Base-by-base conservation (phyloP, 768 basidiomycete genomes). In the Leccinum uliginosum region DNA sequence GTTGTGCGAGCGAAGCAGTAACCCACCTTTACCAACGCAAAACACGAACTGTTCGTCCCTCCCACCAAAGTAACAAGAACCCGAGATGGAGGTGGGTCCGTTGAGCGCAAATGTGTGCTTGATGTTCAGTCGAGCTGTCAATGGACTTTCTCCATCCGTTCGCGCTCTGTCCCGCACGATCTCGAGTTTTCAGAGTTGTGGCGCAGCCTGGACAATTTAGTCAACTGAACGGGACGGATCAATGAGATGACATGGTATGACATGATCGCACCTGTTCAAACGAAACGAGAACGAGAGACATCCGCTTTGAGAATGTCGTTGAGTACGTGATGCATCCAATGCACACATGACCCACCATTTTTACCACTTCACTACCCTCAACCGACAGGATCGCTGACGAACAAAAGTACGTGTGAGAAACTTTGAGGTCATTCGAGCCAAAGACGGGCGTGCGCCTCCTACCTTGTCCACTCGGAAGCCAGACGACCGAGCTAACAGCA, bases 51-150 rank as follows among this genome's bases (percentile, higher is more conserved):
- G 87, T 61, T 90, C 86, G 56, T 87, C 83, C 56, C 76, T 81
- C n/a, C 90, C 91, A 26, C 88, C 89, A 59, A 92, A 90, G 68
- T 90, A 88, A 59, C 87, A 88, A 6, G 85, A 83, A 0, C 91
- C 91, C 0, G 87, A 85, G 63, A 91, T 89, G 57, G 88, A 83
- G 23, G 87, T 85, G 12, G 76, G 63, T 3, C 71, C 71, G 64
- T 84, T 88, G 9, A 87, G 85, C 29, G 57, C 60, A 77, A 89
- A 91, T 0, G 87, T 85, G 59, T 89, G 88, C 50, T 84, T 83
- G 34, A 77, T 70, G 23, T 53, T 60, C 19, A 71, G 56, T 26
- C 70, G 66, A 4, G 62, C 61, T 17, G 59, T 62, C 65, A 56
- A 15, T 17, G 54, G 49, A 5, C 56, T 59, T 19, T n/a, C 30